These are phyloP conservation scores for Aspergillus latus DNA, from an alignment of 2,329 filamentous ascomycete genomes.

Conservation along the genomic window DNA sequence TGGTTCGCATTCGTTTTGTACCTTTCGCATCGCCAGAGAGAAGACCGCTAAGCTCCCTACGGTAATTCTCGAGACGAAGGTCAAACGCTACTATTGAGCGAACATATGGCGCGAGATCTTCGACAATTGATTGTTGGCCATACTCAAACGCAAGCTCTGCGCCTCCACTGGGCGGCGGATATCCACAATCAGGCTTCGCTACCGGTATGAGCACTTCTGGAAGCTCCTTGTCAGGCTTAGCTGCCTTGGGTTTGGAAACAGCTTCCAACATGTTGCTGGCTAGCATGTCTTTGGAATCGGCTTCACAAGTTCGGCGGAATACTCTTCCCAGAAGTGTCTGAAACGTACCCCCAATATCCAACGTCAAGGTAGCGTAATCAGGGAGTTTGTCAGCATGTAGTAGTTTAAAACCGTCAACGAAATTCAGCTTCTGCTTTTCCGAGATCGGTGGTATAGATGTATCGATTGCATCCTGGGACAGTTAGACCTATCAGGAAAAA, in stretches of 20 bases:
- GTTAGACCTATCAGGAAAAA: constrained; percentile 18
- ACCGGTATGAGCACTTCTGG: constrained; percentile 54
- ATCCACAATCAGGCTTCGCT: constrained; percentile 40
- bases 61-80: constrained; percentile 65
- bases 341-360: constrained; percentile 36
- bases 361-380: constrained; percentile 45
- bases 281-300: constrained; percentile 26
- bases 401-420: constrained; percentile 54
- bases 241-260: constrained; percentile 17
- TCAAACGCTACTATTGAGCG: constrained; percentile 80
- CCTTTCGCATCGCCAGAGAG: constrained; percentile 57
- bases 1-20: constrained; percentile 65
- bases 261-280: constrained; percentile 34
- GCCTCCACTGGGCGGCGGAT: constrained; percentile 35
- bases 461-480: constrained; percentile 56
- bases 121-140: constrained; percentile 61
- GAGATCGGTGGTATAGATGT: constrained; percentile 60
- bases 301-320: constrained; percentile 20
- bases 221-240: constrained; percentile 40
- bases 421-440: constrained; percentile 55
- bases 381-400: constrained; percentile 52
- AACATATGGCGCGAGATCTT: constrained; percentile 88
- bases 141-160: constrained; percentile 73
- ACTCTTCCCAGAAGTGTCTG: constrained; percentile 29
- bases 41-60: constrained; percentile 62